A percentile compares a stretch with the other conserved stretches of the same genome.
Conservation (phyloP, 371 early-diverging fungal species). For the Rhizopus arrhizus region DNA sequence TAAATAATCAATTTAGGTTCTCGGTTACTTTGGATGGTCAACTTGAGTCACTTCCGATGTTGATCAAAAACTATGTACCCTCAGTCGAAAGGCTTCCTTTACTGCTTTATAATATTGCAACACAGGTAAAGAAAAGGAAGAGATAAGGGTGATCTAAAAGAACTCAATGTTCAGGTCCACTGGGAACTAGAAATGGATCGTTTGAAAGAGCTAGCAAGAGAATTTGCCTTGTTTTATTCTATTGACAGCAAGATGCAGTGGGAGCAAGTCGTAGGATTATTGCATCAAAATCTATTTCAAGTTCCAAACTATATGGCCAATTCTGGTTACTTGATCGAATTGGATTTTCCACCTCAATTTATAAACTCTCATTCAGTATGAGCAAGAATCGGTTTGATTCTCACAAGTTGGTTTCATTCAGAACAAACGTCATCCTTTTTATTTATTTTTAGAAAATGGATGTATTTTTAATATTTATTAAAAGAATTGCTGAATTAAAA, state of each 20-base stretch:
- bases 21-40: conserved; percentile 34
- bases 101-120: conserved; percentile 70
- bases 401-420: too few species aligned
- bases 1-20: background rate
- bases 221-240: conserved; percentile 71
- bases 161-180: conserved; percentile 51
- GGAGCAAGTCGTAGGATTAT: background rate
- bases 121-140: conserved; percentile 49
- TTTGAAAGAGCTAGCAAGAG: conserved; percentile 62
- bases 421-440: too few species aligned
- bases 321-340: background rate
- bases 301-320: background rate
- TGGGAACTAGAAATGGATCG: conserved; percentile 77
- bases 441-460: too few species aligned
- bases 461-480: too few species aligned
- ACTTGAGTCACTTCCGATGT: conserved; percentile 66
- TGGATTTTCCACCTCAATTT: background rate
- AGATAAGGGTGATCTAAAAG: background rate
- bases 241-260: conserved; percentile 2
- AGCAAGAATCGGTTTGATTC: too few species aligned
- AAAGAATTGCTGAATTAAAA: too few species aligned
- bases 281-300: background rate
- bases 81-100: conserved; percentile 74
- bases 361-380: background rate
- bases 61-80: conserved; percentile 71